These are phyloP conservation scores for Dacryopinax primogenitus DNA, from an alignment of 768 basidiomycete genomes.

Conservation along the genomic window DNA sequence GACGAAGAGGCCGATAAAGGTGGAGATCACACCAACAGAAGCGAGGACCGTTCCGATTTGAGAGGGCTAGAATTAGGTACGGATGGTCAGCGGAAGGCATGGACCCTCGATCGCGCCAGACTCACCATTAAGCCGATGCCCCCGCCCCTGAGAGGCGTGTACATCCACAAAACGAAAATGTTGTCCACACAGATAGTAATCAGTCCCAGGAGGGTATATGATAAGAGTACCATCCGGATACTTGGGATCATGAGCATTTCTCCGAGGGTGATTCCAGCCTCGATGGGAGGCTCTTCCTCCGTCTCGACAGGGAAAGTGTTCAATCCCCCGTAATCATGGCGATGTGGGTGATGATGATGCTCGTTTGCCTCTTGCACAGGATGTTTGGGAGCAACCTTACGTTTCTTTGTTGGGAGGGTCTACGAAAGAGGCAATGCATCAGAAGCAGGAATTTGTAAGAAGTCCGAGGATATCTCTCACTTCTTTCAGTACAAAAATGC, in stretches of 20 bases:
- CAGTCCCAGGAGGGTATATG: slow-evolving; percentile 15
- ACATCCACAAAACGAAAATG: slow-evolving; percentile 17
- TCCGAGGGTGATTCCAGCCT: not conserved
- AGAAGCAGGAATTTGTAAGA: not conserved
- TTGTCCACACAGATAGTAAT: slow-evolving; percentile 14
- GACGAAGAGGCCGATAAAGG: slow-evolving; percentile 13
- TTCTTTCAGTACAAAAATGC: slow-evolving; percentile 14
- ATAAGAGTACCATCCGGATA: slow-evolving; percentile 11
- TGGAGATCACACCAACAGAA: slow-evolving; percentile 13
- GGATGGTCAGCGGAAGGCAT: not conserved
- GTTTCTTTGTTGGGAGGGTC: not conserved
- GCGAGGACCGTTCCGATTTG: slow-evolving; percentile 14
- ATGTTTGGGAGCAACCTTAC: not conserved
- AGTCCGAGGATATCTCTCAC: slow-evolving; percentile 8
- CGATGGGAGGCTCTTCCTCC: not conserved
- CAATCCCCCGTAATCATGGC: not conserved
- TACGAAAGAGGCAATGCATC: not conserved
- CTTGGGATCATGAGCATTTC: slow-evolving; percentile 14
- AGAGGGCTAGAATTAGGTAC: slow-evolving; percentile 8
- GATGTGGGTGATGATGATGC: not conserved
- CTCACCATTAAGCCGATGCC: slow-evolving; percentile 16
- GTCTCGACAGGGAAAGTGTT: slow-evolving; percentile 1
- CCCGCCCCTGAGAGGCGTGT: slow-evolving; percentile 12
- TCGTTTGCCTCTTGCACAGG: not conserved
- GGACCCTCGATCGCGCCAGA: not conserved